phyloP scores from a whole-genome alignment of 306 rosid species.

The Prunus persica region DNA sequence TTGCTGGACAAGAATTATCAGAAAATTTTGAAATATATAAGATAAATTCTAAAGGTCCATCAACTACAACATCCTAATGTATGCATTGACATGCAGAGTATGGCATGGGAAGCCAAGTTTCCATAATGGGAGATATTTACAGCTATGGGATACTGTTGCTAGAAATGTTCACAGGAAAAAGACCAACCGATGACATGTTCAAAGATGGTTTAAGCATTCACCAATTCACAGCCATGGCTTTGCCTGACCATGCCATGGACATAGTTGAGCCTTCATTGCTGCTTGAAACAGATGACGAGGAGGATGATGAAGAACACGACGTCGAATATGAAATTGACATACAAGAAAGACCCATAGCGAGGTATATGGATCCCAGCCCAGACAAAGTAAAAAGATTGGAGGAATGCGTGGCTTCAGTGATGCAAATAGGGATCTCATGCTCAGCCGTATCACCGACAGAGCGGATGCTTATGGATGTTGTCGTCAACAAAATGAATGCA shows the following conservation, averaged over 20 bases:
- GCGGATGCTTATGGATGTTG: conserved; percentile 25
- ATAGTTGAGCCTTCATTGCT: conserved; percentile 33
- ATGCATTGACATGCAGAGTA: too few species aligned
- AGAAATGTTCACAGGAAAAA: too few species aligned
- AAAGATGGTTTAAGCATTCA: too few species aligned
- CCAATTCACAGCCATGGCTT: conserved; percentile 4
- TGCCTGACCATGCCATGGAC: conserved; percentile 32
- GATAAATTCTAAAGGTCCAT: too few species aligned
- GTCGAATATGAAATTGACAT: background rate
- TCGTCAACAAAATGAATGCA: conserved; percentile 1
- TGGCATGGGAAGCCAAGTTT: background rate
- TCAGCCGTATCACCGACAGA: conserved; percentile 31
- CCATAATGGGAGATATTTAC: conserved; percentile 25
- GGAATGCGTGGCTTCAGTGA: conserved; percentile 25
- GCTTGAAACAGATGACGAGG: conserved; percentile 12
- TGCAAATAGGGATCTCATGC: conserved; percentile 1
- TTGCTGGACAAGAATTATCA: too few species aligned
- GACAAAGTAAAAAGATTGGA: background rate
- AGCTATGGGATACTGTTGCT: conserved; percentile 28
- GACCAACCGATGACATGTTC: too few species aligned
- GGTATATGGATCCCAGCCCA: too few species aligned
- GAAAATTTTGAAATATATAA: too few species aligned
- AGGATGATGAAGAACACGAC: background rate
- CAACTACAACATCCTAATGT: too few species aligned
- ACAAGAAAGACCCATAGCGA: too few species aligned